Evolutionary conservation across 192 early-diverging fungal species (phyloP), one percentile per base, ranked within the genome.

Genomic region (Coemansia erecta): DNA sequence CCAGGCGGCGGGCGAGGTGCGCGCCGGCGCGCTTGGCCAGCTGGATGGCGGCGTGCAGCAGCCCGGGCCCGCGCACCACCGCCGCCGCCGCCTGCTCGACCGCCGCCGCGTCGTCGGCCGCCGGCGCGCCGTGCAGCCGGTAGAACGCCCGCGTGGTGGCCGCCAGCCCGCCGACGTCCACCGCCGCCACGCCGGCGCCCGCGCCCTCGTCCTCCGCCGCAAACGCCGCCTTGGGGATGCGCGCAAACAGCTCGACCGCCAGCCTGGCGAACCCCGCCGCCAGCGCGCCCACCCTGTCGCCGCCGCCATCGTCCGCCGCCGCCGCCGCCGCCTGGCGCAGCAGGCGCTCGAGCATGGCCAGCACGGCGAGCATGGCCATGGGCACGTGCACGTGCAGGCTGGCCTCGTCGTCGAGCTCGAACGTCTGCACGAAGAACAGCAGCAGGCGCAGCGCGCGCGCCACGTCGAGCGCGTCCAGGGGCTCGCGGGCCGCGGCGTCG

Each of bases 331-430:
- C n/a, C n/a, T n/a, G n/a, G n/a, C 42, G 47, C 15, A 65, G 60
- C 23, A 70, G 14, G 8, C 58, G 51, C 13, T 80, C 67, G 4
- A 71, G 60, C 2, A 61, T 41, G 5, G 71, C 63, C 12, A 90
- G 60, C 11, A 89, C 53, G 7, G 81, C 76, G 24, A 85, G 77
- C 50, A 92, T 53, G 19, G 91, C 83, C 64, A 93, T 78, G 0
- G 94, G 93, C 2, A 94, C 55, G 63, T 97, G 94, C 41, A 94
- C 81, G 23, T 86, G 87, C 47, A 85, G 81, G 28, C 86, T 86
- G 24, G 94, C 92, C 13, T 94, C 93, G 35, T 94, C 93, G 41
- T 83, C 84, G 41, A 92, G 73, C 59, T 89, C 89, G 61, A 93
- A 85, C 0, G 83, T 81, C 43, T 85, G 74, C 4, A 94, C 56